phyloP scores from a whole-genome alignment of 257 asterid species.

The Gynochthodes officinalis region DNA sequence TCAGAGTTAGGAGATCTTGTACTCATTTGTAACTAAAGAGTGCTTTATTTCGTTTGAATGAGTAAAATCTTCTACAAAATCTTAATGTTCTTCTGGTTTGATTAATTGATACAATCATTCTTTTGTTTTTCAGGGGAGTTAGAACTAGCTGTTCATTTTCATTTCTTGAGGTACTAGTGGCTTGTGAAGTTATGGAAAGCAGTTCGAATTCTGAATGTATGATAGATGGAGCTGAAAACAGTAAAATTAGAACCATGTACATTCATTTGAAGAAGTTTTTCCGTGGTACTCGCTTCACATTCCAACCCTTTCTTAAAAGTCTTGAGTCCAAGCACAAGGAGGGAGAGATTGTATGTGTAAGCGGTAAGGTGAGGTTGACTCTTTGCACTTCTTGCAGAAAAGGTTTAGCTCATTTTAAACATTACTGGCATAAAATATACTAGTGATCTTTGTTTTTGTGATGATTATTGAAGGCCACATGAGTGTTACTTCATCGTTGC shows the following conservation, averaged over 20 bases:
- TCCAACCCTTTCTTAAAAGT: slow-evolving; percentile 69
- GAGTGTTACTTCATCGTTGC: background rate
- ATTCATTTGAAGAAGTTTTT: slow-evolving; percentile 91
- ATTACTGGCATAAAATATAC: background rate
- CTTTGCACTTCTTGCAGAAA: slow-evolving; percentile 13
- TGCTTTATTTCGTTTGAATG: background rate
- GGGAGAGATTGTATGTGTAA: slow-evolving; percentile 84
- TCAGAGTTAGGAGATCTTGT: too few relatives aligned
- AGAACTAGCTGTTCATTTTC: slow-evolving; percentile 75
- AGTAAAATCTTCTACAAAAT: background rate
- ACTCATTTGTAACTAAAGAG: background rate
- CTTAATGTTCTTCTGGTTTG: slow-evolving; percentile 1
- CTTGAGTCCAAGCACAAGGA: slow-evolving; percentile 75
- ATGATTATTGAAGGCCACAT: background rate
- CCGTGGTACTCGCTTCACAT: slow-evolving; percentile 90
- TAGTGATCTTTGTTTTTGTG: background rate
- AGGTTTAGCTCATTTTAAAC: background rate
- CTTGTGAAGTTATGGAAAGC: slow-evolving; percentile 65
- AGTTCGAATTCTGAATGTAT: slow-evolving; percentile 40
- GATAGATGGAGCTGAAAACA: slow-evolving; percentile 37
- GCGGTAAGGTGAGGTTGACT: slow-evolving; percentile 80
- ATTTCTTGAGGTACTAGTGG: slow-evolving; percentile 82
- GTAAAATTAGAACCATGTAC: slow-evolving; percentile 43
- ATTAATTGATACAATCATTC: background rate
- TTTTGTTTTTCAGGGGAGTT: slow-evolving; percentile 57